These are phyloP conservation scores for Leucaena leucocephala DNA, from an alignment of 306 rosid species.

Conservation along the genomic window DNA sequence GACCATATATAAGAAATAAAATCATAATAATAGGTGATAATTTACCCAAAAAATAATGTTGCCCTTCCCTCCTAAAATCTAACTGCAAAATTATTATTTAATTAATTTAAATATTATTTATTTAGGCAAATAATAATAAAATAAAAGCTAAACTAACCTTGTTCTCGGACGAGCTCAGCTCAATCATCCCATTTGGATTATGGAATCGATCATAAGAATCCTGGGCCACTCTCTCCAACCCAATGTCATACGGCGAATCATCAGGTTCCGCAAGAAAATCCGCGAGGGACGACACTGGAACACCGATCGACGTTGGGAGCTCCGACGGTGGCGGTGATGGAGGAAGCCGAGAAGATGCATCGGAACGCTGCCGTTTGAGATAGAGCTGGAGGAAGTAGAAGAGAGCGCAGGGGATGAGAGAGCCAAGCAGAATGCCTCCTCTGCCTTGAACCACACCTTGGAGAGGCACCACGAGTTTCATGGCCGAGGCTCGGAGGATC, in stretches of 20 bases:
- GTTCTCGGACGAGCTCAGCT: conserved; percentile 79
- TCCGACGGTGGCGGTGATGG: conserved; percentile 42
- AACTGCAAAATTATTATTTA: not conserved
- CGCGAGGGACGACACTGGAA: conserved; percentile 63
- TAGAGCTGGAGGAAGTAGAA: conserved; percentile 86
- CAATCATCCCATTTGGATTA: conserved; percentile 72
- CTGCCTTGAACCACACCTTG: conserved; percentile 93
- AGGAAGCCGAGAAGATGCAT: conserved; percentile 9
- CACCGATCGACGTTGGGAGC: conserved; percentile 56
- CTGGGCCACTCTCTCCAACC: conserved; percentile 49
- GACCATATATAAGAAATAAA: too few species aligned
- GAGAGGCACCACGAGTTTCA: conserved; percentile 86
- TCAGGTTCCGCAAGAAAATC: conserved; percentile 51
- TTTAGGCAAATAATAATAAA: not conserved
- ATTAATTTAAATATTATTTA: not conserved
- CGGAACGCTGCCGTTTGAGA: conserved; percentile 74
- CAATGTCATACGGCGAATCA: conserved; percentile 71
- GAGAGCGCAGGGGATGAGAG: conserved; percentile 86
- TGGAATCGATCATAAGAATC: conserved; percentile 57
- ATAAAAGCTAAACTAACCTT: conserved; percentile 45
- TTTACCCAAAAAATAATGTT: not conserved
- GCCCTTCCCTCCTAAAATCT: not conserved
- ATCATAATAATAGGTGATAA: too few species aligned
- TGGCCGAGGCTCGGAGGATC: conserved; percentile 38
- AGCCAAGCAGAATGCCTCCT: conserved; percentile 83